phyloP scores from a whole-genome alignment of 805 yeast genomes.

The Nakazawaea wyomingensis region DNA sequence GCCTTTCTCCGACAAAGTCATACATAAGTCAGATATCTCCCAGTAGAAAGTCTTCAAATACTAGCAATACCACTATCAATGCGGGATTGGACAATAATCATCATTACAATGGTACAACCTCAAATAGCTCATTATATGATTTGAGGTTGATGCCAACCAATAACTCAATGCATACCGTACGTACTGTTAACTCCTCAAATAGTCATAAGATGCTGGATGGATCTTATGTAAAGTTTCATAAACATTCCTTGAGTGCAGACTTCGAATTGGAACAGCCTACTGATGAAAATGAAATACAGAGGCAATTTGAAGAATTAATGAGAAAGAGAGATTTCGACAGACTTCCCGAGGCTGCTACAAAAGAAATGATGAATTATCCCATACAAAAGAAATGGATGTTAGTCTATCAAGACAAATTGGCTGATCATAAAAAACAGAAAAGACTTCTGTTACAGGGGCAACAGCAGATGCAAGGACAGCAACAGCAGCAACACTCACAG shows the following conservation, averaged over 20 bases:
- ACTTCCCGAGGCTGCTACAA: constrained; percentile 60
- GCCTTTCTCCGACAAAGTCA: constrained; percentile 9
- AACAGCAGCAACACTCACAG: constrained; percentile 13
- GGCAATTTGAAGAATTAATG: constrained; percentile 75
- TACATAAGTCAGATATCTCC: background rate
- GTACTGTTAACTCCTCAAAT: constrained; percentile 9
- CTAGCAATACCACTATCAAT: background rate
- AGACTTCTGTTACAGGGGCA: constrained; percentile 15
- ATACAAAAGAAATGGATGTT: constrained; percentile 87
- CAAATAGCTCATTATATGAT: constrained; percentile 6
- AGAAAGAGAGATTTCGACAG: constrained; percentile 71
- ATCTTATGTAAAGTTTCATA: constrained; percentile 24
- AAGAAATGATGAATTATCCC: constrained; percentile 70
- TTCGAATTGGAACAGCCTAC: constrained; percentile 61
- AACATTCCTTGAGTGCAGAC: constrained; percentile 33
- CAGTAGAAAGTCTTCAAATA: constrained; percentile 2
- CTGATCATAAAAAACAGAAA: constrained; percentile 58
- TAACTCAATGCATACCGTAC: constrained; percentile 21
- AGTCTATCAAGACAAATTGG: constrained; percentile 76
- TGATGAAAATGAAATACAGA: constrained; percentile 61
- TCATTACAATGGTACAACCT: constrained; percentile 8
- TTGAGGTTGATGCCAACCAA: constrained; percentile 12
- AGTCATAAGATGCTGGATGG: constrained; percentile 12
- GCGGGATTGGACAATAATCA: constrained; percentile 7
- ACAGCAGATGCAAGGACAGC: constrained; percentile 16